Evolutionary conservation across 1,139 yeast genomes (phyloP).

Genomic region (Yamadazyma songkhlaensis): DNA sequence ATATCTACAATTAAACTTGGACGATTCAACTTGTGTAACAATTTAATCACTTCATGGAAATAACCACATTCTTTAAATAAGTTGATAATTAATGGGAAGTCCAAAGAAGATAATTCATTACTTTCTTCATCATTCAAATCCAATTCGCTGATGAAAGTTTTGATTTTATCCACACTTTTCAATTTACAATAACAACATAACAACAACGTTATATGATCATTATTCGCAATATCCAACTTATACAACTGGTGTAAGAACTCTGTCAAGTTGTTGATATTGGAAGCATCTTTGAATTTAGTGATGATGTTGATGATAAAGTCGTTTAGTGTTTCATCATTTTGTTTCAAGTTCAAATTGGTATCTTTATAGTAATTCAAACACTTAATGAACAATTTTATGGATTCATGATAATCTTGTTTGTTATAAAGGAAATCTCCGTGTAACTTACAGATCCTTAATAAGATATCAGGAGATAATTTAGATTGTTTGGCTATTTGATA

Average conservation of each 20-base stretch:
- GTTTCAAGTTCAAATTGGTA: slow-evolving; percentile 8
- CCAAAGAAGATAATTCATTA: slow-evolving; percentile 44
- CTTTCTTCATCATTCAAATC: slow-evolving; percentile 19
- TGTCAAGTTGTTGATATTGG: slow-evolving; percentile 65
- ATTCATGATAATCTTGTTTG: slow-evolving; percentile 62
- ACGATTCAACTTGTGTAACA: slow-evolving; percentile 71
- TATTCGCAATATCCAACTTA: slow-evolving; percentile 50
- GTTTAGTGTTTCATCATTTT: slow-evolving; percentile 15
- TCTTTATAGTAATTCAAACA: slow-evolving; percentile 27
- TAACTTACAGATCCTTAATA: slow-evolving; percentile 55
- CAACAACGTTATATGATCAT: slow-evolving; percentile 79
- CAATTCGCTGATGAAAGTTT: slow-evolving; percentile 51
- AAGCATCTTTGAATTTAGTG: slow-evolving; percentile 80
- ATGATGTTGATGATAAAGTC: slow-evolving; percentile 76
- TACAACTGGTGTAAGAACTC: slow-evolving; percentile 61
- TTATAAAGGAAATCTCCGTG: slow-evolving; percentile 74
- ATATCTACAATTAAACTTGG: slow-evolving; percentile 78
- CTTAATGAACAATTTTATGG: slow-evolving; percentile 65
- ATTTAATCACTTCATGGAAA: slow-evolving; percentile 61
- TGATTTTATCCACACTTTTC: slow-evolving; percentile 58
- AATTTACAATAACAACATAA: slow-evolving; percentile 83
- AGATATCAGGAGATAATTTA: slow-evolving; percentile 31
- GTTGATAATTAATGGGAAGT: slow-evolving; percentile 66
- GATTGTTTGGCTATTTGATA: slow-evolving; percentile 60
- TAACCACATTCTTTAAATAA: slow-evolving; percentile 79